Evolutionary conservation across 2,329 filamentous ascomycete genomes (phyloP), one percentile per base, ranked within the genome.

Genomic region (Cladosporium austrohemisphaericum): DNA sequence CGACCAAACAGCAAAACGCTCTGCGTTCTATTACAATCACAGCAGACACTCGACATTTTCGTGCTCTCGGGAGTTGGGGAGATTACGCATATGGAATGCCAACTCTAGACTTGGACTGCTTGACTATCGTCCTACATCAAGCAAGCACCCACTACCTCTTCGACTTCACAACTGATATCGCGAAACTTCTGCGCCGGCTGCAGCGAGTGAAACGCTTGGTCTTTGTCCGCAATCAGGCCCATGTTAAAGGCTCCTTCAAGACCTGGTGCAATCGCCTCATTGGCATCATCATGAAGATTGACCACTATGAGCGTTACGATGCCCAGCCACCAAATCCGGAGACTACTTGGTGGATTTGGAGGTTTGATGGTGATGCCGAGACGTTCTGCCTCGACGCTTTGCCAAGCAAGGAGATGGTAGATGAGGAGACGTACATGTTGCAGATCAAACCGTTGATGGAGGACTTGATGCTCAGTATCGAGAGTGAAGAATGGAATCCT

Each of bases 221-320:
- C 4, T 67, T 72, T 32, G 52, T 73, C 2, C 54, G 60, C 11
- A 66, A 68, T 49, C 51, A 51, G 1, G 65, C 66, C 2, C 55
- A 55, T n/a, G 61, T 69, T 31, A 68, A 68, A 44, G 64, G 65
- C 1, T 58, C 56, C 32, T 67, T 71, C 46, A 63, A 63, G 36
- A 64, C 61, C 8, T 70, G 68, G 68, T 68, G 61, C 36, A 67
- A 68, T 38, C 56, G 62, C 1, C 55, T 74, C 0, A 50, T 71
- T n/a, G 67, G 67, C 1, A 52, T 66, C 14, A 60, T 73, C 4
- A 51, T 73, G 52, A 70, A 71, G 45, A 60, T 65, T 19, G 71
- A 74, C 53, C 69, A 71, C 52, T 59, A 61, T 11, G 61, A 70
- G 41, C 57, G 70, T 32, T 73, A 70, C 51, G 65, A 68, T 41